Evolutionary conservation across 2,329 filamentous ascomycete genomes (phyloP).

Genomic region (Pezicula carpinea): DNA sequence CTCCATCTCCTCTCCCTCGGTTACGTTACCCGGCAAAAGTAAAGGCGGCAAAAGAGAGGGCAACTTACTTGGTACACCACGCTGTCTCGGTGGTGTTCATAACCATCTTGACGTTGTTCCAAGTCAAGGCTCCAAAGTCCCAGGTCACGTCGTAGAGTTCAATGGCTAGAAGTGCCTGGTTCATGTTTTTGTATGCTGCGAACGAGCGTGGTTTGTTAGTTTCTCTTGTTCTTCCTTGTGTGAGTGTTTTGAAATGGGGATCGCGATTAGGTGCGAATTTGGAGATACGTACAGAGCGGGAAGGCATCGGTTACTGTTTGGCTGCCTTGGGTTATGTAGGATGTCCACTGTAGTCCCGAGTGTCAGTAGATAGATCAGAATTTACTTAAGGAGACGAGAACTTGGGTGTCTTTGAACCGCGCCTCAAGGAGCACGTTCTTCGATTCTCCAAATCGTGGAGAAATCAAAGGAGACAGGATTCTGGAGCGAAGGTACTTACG

Average conservation of each 20-base stretch:
- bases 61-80: constrained; percentile 21
- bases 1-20: too few species aligned
- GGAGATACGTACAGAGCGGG: constrained; percentile 18
- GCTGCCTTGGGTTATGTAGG: constrained; percentile 28
- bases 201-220: neutral
- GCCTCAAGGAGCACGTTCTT: too few species aligned
- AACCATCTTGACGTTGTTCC: constrained; percentile 13
- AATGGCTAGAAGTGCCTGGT: constrained; percentile 37
- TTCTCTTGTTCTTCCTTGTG: too few species aligned
- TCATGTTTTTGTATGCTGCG: constrained; percentile 32
- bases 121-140: constrained; percentile 36
- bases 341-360: constrained; percentile 24
- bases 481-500: too few species aligned
- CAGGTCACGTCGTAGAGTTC: constrained; percentile 34
- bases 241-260: too few species aligned
- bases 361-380: too few species aligned
- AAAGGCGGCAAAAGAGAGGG: neutral
- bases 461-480: too few species aligned
- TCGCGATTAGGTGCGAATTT: too few species aligned
- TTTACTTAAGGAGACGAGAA: too few species aligned
- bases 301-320: constrained; percentile 30
- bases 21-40: constrained; percentile 1
- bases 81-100: constrained; percentile 16
- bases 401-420: too few species aligned
- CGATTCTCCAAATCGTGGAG: too few species aligned